A percentile compares a stretch with the other conserved stretches of the same genome.
These are phyloP conservation scores for Aurinia saxatilis DNA, from an alignment of 345 rosid species.

Conservation along the genomic window DNA sequence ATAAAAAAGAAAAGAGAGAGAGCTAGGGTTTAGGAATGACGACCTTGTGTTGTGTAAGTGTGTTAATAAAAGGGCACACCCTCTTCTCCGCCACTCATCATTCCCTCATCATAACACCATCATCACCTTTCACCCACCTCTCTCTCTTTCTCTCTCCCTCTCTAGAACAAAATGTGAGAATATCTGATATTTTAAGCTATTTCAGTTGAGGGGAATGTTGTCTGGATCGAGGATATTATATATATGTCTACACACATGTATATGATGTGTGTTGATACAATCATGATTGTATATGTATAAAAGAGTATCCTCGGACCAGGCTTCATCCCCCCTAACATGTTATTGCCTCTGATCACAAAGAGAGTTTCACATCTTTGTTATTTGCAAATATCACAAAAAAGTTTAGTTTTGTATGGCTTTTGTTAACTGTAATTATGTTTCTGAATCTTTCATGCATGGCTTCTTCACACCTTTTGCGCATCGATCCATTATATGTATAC, in stretches of 20 bases:
- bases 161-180: constrained; percentile 23
- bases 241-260: not conserved
- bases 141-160: constrained; percentile 23
- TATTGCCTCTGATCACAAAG: constrained; percentile 14
- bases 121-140: constrained; percentile 25
- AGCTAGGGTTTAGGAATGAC: constrained; percentile 32
- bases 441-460: constrained; percentile 12
- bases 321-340: constrained; percentile 73
- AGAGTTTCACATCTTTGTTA: not conserved
- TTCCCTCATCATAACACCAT: constrained; percentile 36
- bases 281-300: not conserved
- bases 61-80: constrained; percentile 29
- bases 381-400: not conserved
- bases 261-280: not conserved
- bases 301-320: constrained; percentile 67
- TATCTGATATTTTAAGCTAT: constrained; percentile 21
- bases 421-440: not conserved
- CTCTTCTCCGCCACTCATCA: constrained; percentile 31
- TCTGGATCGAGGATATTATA: constrained; percentile 46
- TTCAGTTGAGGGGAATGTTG: constrained; percentile 55
- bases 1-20: no score
- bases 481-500: not conserved
- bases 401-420: not conserved
- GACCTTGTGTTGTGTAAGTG: not conserved
- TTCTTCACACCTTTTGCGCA: not conserved